Conservation (phyloP, 2,329 filamentous ascomycete species). For the Thermomyces lanuginosus region DNA sequence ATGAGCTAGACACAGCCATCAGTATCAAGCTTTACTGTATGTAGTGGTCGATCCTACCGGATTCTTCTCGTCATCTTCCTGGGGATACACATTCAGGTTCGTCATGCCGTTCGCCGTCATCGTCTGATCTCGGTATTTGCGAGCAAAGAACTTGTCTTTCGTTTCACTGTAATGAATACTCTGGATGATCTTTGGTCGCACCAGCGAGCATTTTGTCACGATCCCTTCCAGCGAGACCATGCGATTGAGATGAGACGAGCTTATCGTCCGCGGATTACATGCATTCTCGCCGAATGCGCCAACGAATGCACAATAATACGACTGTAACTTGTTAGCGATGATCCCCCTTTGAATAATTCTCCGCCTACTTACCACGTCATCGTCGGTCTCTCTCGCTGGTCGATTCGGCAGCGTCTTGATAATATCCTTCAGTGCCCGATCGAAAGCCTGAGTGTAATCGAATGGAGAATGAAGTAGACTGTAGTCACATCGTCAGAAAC, state of each 20-base stretch:
- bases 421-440: slow-evolving; percentile 76
- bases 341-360: background rate
- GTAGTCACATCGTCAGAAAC: slow-evolving; percentile 28
- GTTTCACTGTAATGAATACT: slow-evolving; percentile 92
- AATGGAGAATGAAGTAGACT: slow-evolving; percentile 68
- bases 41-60: slow-evolving; percentile 33
- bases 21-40: slow-evolving; percentile 1
- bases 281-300: slow-evolving; percentile 90
- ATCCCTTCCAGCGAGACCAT: slow-evolving; percentile 98
- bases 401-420: slow-evolving; percentile 64
- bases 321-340: slow-evolving; percentile 9
- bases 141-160: slow-evolving; percentile 70
- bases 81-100: slow-evolving; percentile 83
- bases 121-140: slow-evolving; percentile 89
- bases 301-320: slow-evolving; percentile 91
- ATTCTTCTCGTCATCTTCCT: slow-evolving; percentile 84
- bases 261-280: slow-evolving; percentile 85
- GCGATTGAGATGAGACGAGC: slow-evolving; percentile 76
- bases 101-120: slow-evolving; percentile 80
- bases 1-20: slow-evolving; percentile 37
- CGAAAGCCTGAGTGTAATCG: slow-evolving; percentile 75
- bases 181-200: slow-evolving; percentile 92
- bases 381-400: slow-evolving; percentile 55
- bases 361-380: slow-evolving; percentile 45
- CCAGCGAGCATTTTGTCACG: slow-evolving; percentile 87